phyloP scores from a whole-genome alignment of 495 filamentous ascomycete species.

The Aspergillus ostianus region DNA sequence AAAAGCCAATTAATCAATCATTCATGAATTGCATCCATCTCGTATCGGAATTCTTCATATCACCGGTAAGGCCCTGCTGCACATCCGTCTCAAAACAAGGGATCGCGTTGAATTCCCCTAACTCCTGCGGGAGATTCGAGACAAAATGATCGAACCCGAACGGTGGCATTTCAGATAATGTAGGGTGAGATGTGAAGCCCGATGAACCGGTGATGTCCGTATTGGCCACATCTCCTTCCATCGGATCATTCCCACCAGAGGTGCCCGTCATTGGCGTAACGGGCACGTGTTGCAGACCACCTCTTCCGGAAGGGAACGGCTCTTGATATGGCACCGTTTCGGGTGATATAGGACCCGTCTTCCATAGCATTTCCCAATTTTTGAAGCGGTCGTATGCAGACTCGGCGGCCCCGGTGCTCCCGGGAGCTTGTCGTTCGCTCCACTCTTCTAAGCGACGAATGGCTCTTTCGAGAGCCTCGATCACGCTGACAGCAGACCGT shows the following conservation, averaged over 20 bases:
- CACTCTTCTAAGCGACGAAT: slow-evolving; percentile 46
- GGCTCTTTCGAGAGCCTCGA: slow-evolving; percentile 49
- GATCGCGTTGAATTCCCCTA: slow-evolving; percentile 48
- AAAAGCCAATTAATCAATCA: slow-evolving; percentile 19
- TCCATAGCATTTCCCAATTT: slow-evolving; percentile 54
- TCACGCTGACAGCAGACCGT: slow-evolving; percentile 49
- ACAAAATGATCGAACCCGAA: slow-evolving; percentile 48
- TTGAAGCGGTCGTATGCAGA: slow-evolving; percentile 53
- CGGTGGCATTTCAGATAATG: slow-evolving; percentile 36
- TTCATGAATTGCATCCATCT: slow-evolving; percentile 44
- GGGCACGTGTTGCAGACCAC: slow-evolving; percentile 23
- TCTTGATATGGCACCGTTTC: slow-evolving; percentile 25
- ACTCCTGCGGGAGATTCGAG: slow-evolving; percentile 46
- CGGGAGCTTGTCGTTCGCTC: slow-evolving; percentile 37
- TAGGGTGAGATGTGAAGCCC: slow-evolving; percentile 32
- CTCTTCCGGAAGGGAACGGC: slow-evolving; percentile 17
- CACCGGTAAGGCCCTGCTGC: slow-evolving; percentile 25
- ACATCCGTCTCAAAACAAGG: slow-evolving; percentile 45
- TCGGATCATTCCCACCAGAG: slow-evolving; percentile 15
- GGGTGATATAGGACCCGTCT: slow-evolving; percentile 45
- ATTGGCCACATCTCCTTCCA: slow-evolving; percentile 24
- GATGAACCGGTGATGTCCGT: slow-evolving; percentile 26
- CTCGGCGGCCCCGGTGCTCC: slow-evolving; percentile 30
- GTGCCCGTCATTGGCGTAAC: slow-evolving; percentile 20
- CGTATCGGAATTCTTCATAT: slow-evolving; percentile 34